Conservation (phyloP, 495 filamentous ascomycete species). For the Neurospora sp. region DNA sequence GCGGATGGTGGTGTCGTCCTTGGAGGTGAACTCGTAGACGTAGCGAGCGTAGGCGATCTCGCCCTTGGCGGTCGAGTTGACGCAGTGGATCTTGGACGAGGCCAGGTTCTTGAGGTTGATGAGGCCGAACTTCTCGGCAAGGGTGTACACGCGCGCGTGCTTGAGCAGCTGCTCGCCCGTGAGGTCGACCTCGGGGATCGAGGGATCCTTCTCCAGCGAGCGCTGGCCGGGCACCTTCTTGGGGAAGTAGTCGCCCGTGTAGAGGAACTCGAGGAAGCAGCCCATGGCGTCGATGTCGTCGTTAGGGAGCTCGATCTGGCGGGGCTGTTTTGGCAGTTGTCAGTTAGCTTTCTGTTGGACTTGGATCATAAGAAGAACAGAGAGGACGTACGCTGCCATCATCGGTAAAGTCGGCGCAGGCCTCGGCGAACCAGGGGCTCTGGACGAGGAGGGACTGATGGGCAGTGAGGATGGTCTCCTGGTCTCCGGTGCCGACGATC, state of each 20-base stretch:
- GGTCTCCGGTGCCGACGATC: slow-evolving; percentile 53
- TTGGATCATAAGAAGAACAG: too few relatives aligned
- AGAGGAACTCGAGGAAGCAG: slow-evolving; percentile 85
- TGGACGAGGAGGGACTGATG: slow-evolving; percentile 68
- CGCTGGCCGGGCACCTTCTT: slow-evolving; percentile 46
- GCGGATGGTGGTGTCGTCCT: slow-evolving; percentile 62
- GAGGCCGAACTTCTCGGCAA: slow-evolving; percentile 71
- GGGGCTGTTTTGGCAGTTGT: slow-evolving; percentile 41
- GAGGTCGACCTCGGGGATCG: slow-evolving; percentile 51
- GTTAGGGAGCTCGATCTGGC: slow-evolving; percentile 55
- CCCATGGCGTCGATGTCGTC: slow-evolving; percentile 75
- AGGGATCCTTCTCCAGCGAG: slow-evolving; percentile 47
- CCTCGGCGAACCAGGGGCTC: slow-evolving; percentile 64
- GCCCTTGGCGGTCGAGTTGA: slow-evolving; percentile 73
- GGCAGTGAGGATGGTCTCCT: slow-evolving; percentile 55
- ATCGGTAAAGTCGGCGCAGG: slow-evolving; percentile 46
- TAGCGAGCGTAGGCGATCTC: slow-evolving; percentile 86
- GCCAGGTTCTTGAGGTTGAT: slow-evolving; percentile 65
- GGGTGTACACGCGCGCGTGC: slow-evolving; percentile 81
- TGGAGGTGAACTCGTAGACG: slow-evolving; percentile 67
- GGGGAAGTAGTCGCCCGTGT: slow-evolving; percentile 85
- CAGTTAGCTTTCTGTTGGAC: too few relatives aligned
- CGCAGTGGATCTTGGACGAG: slow-evolving; percentile 81
- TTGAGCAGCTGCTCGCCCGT: slow-evolving; percentile 68
- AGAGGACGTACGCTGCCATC: slow-evolving; percentile 32